A percentile compares a stretch with the other conserved stretches of the same genome.
Evolutionary conservation across 768 basidiomycete genomes (phyloP).

Genomic region (Tylopilus sp.): DNA sequence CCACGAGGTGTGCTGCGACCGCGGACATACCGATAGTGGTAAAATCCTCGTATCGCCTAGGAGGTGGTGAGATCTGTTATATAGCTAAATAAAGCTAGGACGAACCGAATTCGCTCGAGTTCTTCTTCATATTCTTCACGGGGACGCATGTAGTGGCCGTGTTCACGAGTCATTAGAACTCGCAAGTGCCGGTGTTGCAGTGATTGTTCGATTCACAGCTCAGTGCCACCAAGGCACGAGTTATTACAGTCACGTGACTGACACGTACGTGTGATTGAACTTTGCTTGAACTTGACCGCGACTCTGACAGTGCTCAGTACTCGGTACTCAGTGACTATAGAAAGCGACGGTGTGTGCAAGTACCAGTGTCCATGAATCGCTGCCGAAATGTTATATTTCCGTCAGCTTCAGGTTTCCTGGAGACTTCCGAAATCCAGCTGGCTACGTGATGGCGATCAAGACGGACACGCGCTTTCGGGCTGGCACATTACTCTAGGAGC

Average conservation of each 20-base stretch:
- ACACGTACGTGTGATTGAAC: no score
- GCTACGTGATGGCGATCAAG: constrained; percentile 25
- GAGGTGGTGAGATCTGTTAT: constrained; percentile 13
- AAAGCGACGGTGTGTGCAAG: no score
- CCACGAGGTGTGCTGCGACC: constrained; percentile 3
- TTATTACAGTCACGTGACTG: no score
- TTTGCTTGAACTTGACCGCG: no score
- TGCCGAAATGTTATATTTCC: no score
- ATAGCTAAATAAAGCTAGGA: not conserved
- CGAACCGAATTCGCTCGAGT: constrained; percentile 62
- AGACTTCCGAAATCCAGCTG: constrained; percentile 9
- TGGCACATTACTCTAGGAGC: constrained; percentile 8
- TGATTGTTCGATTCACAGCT: not conserved
- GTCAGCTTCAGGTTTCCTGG: constrained; percentile 2
- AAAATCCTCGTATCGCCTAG: constrained; percentile 91
- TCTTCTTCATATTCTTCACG: constrained; percentile 57
- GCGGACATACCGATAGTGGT: constrained; percentile 77
- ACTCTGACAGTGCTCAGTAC: no score
- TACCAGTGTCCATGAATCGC: no score
- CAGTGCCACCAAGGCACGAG: not conserved
- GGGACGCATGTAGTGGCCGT: constrained; percentile 24
- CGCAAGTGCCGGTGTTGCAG: not conserved
- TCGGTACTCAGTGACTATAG: no score
- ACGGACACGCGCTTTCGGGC: constrained; percentile 18
- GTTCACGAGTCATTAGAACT: constrained; percentile 21